Evolutionary conservation across 768 basidiomycete species (phyloP).

Genomic region (Myochromella boudieri): DNA sequence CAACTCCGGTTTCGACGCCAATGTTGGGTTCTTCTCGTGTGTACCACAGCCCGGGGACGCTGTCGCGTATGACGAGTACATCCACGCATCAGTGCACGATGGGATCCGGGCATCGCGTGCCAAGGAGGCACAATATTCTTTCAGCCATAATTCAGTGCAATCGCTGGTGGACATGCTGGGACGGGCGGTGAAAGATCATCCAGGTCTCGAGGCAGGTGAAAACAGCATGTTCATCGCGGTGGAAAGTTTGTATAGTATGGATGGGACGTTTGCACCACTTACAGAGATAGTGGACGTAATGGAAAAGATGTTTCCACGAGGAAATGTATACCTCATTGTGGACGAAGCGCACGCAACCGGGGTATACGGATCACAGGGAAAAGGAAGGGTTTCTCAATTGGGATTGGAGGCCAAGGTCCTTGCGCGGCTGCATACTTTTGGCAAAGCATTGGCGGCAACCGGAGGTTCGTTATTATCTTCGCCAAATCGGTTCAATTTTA

Average conservation of each 20-base stretch:
- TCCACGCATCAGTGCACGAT: conserved; percentile 91
- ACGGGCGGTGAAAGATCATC: conserved; percentile 35
- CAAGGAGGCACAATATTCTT: conserved; percentile 39
- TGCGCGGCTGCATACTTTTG: conserved; percentile 87
- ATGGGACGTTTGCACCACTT: conserved; percentile 87
- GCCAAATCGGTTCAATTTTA: neutral
- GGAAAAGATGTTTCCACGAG: conserved; percentile 57
- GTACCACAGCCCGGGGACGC: conserved; percentile 78
- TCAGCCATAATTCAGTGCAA: conserved; percentile 70
- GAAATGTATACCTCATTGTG: conserved; percentile 74
- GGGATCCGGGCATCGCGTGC: conserved; percentile 74
- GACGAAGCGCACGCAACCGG: conserved; percentile 97
- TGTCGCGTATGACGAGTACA: conserved; percentile 80
- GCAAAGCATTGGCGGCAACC: conserved; percentile 83
- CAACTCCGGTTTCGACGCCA: conserved; percentile 94
- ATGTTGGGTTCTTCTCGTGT: conserved; percentile 80
- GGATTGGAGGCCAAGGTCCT: conserved; percentile 73
- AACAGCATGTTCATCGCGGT: conserved; percentile 75
- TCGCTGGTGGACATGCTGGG: conserved; percentile 47
- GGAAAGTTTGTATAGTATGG: conserved; percentile 94
- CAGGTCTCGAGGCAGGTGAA: conserved; percentile 36
- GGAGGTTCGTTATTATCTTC: conserved; percentile 55
- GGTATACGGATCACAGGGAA: conserved; percentile 76
- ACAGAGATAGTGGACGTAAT: conserved; percentile 59
- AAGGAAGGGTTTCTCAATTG: conserved; percentile 69